These are phyloP conservation scores for Phytophthora colocasiae DNA, from an alignment of 352 stramenopile species.

Conservation along the genomic window DNA sequence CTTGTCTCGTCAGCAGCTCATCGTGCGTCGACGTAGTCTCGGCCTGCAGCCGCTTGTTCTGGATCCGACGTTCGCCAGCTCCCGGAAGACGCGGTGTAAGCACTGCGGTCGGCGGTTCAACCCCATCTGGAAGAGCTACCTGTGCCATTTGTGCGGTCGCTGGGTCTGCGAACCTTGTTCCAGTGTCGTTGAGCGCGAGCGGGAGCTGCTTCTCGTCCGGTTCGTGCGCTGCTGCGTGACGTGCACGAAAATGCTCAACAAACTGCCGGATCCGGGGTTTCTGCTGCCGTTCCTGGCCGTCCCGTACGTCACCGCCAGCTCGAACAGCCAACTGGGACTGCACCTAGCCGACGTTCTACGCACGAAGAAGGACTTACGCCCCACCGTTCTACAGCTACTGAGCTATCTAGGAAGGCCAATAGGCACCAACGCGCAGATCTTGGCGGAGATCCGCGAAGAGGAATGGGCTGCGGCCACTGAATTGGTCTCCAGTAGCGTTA, in stretches of 20 bases:
- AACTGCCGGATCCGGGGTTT: conserved; percentile 52
- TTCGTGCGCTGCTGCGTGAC: conserved; percentile 57
- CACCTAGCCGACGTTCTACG: conserved; percentile 54
- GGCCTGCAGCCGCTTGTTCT: conserved; percentile 56
- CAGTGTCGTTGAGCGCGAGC: conserved; percentile 60
- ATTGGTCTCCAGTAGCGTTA: conserved; percentile 14
- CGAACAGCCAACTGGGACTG: conserved; percentile 51
- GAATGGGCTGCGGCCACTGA: conserved; percentile 45
- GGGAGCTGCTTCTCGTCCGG: conserved; percentile 48
- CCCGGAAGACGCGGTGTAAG: conserved; percentile 44
- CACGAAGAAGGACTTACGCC: conserved; percentile 36
- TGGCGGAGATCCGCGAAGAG: conserved; percentile 46
- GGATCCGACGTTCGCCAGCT: conserved; percentile 22
- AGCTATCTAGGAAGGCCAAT: conserved; percentile 36
- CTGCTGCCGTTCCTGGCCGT: conserved; percentile 36
- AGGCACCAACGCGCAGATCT: conserved; percentile 30
- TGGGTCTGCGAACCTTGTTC: conserved; percentile 64
- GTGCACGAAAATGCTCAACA: conserved; percentile 60
- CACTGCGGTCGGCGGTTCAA: conserved; percentile 58
- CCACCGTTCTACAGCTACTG: conserved; percentile 46
- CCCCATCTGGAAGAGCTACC: conserved; percentile 49
- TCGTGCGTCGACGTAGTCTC: conserved; percentile 54
- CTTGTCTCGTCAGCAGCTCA: conserved; percentile 56
- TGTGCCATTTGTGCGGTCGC: conserved; percentile 62
- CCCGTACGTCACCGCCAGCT: conserved; percentile 38